Evolutionary conservation across 2,329 filamentous ascomycete genomes (phyloP), one percentile per base, ranked within the genome.

Genomic region (Aspergillus brasiliensis): DNA sequence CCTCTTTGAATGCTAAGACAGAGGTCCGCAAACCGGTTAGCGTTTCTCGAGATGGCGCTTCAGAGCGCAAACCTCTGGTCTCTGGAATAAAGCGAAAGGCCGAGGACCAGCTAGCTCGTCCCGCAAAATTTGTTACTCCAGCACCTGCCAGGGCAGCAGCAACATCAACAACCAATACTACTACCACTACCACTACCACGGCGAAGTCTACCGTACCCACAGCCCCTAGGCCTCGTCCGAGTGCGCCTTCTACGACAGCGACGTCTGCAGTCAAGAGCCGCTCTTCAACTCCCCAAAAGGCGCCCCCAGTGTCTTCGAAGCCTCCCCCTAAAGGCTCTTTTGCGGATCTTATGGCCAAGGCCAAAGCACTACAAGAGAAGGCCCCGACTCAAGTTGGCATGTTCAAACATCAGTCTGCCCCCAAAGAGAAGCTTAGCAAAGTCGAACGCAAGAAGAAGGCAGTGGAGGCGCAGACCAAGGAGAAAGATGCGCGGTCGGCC

Each of bases 261-360:
- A 42, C 51, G 10, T 13, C 51, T 8, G 57, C 63, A 19, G 51
- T 62, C 5, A 66, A 63, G 27, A 70, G 57, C 56, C 62, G 53
- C 49, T 51, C 65, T 21, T 47, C 68, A 23, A 55, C 64, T 37
- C 21, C 65, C 19, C 58, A 63, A 27, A 71, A 68, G 38, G 44
- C 63, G 13, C 56, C 67, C 8, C 60, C 65, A 17, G 59, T 63
- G 17, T 71, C 71, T 10, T 71, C 73, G 23, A 80, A 79, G 56
- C 74, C 82, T 4, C 82, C 83, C 5, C 84, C 84, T 60, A 84
- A 83, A 66, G 83, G 84, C 27, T 85, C 83, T 1, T 89, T 83
- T 71, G 82, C 84, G 46, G 85, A 85, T 52, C 79, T 88, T 46
- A 80, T 88, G 73, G 80, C 80, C 59, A 80, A 82, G 65, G 86